Evolutionary conservation across 2,329 filamentous ascomycete genomes (phyloP).

Genomic region (Mycosphaerelloides madeirae): DNA sequence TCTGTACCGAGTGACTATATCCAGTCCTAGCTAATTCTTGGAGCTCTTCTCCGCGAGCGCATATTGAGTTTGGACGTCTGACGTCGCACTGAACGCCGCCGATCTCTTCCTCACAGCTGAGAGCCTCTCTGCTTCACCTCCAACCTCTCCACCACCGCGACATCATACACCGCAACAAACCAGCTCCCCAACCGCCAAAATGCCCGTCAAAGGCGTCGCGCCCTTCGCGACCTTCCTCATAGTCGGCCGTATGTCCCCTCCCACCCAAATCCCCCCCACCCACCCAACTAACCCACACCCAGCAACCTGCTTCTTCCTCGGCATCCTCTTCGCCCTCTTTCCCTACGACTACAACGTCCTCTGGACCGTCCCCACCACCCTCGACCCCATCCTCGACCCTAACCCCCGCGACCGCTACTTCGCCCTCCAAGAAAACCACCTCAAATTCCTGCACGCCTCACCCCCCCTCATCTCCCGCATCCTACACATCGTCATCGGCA

Average conservation of each 20-base stretch:
- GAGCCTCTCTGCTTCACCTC: not conserved
- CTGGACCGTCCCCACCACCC: slow-evolving; percentile 59
- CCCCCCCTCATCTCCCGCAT: slow-evolving; percentile 89
- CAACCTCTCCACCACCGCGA: not conserved
- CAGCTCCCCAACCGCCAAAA: slow-evolving; percentile 17
- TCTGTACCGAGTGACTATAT: too few species aligned
- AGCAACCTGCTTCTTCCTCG: slow-evolving; percentile 84
- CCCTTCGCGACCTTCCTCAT: slow-evolving; percentile 96
- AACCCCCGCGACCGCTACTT: slow-evolving; percentile 60
- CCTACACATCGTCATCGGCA: slow-evolving; percentile 85
- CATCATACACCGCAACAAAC: not conserved
- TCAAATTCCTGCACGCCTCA: slow-evolving; percentile 84
- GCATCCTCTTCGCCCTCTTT: slow-evolving; percentile 92
- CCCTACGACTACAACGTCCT: slow-evolving; percentile 92
- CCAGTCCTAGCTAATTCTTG: too few species aligned
- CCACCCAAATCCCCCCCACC: not conserved
- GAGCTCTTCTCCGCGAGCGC: too few species aligned
- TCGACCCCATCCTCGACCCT: slow-evolving; percentile 20
- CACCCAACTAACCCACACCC: slow-evolving; percentile 4
- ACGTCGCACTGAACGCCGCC: not conserved
- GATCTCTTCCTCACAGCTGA: not conserved
- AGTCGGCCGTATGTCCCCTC: slow-evolving; percentile 70
- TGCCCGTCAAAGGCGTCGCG: slow-evolving; percentile 28
- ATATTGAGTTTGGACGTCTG: not conserved
- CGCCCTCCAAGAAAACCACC: slow-evolving; percentile 80